Evolutionary conservation across 495 filamentous ascomycete species (phyloP).

Genomic region (Penicillium chermesinum): DNA sequence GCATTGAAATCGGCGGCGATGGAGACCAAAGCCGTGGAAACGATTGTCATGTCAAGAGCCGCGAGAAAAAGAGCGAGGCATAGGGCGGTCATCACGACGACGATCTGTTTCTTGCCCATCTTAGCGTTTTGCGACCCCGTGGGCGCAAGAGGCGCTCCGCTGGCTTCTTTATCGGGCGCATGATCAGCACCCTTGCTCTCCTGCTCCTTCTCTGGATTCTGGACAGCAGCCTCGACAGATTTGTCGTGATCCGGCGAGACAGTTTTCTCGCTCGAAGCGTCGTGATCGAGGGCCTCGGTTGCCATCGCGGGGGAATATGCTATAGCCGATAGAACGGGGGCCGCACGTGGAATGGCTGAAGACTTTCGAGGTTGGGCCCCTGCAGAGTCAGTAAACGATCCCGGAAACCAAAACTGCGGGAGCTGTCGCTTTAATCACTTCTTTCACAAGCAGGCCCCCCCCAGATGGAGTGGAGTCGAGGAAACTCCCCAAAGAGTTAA

Average conservation of each 20-base stretch:
- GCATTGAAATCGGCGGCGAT: conserved; percentile 60
- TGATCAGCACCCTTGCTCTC: neutral
- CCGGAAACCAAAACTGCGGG: too few relatives aligned
- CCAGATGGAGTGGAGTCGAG: neutral
- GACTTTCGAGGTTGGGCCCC: too few relatives aligned
- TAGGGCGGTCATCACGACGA: conserved; percentile 46
- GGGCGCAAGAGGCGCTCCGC: conserved; percentile 28
- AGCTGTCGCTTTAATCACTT: too few relatives aligned
- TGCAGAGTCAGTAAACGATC: too few relatives aligned
- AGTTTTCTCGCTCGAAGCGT: neutral
- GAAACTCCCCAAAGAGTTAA: neutral
- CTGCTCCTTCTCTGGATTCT: neutral
- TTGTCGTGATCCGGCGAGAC: neutral
- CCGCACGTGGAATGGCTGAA: too few relatives aligned
- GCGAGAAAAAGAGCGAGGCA: conserved; percentile 51
- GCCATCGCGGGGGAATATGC: too few relatives aligned
- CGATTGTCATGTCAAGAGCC: conserved; percentile 51
- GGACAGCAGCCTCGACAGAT: neutral
- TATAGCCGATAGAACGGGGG: too few relatives aligned
- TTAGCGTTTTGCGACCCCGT: conserved; percentile 37
- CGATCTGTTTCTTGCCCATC: conserved; percentile 45
- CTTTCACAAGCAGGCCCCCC: neutral
- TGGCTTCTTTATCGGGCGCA: conserved; percentile 14
- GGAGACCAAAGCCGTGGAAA: conserved; percentile 54
- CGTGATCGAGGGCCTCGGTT: too few relatives aligned